Conservation (phyloP, 257 asterid species). For the Ligustrum vulgare region DNA sequence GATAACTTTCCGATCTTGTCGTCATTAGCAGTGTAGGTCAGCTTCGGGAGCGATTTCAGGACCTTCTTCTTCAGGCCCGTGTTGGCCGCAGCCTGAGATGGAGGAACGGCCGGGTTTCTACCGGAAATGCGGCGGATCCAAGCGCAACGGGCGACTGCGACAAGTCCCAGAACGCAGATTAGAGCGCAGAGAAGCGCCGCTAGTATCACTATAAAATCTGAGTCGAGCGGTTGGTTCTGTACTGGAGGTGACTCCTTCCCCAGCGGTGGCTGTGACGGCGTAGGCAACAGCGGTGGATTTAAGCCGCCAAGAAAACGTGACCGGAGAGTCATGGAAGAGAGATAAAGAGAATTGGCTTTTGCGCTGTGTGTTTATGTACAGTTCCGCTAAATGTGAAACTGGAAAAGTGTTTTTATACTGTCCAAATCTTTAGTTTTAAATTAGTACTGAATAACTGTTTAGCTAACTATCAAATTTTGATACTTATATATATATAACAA, state of each 20-base stretch:
- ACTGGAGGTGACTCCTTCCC: conserved; percentile 22
- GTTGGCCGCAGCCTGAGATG: conserved; percentile 40
- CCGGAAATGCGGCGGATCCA: conserved; percentile 48
- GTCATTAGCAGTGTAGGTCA: conserved; percentile 31
- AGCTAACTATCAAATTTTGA: conserved; percentile 15
- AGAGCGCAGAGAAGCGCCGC: conserved; percentile 59
- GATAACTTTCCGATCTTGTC: conserved; percentile 29
- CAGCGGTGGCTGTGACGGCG: conserved; percentile 25
- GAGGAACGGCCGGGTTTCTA: conserved; percentile 6
- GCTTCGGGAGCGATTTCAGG: conserved; percentile 44
- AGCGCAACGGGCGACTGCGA: conserved; percentile 52
- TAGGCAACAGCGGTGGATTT: conserved; percentile 28
- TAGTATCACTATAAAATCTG: conserved; percentile 50
- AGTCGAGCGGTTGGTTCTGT: conserved; percentile 23
- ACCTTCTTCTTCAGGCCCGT: conserved; percentile 53
- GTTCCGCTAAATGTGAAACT: conserved; percentile 5
- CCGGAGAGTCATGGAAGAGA: conserved; percentile 41
- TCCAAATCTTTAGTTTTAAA: neutral
- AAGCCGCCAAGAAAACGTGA: conserved; percentile 40
- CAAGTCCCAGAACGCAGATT: conserved; percentile 58
- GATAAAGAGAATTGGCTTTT: neutral
- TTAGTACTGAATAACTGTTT: conserved; percentile 15
- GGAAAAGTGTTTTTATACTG: neutral
- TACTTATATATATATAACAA: too few species aligned
- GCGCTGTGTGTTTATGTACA: conserved; percentile 7